Evolutionary conservation across 192 early-diverging fungal species (phyloP), one percentile per base, ranked within the genome.

Genomic region (Coemansia sp.): DNA sequence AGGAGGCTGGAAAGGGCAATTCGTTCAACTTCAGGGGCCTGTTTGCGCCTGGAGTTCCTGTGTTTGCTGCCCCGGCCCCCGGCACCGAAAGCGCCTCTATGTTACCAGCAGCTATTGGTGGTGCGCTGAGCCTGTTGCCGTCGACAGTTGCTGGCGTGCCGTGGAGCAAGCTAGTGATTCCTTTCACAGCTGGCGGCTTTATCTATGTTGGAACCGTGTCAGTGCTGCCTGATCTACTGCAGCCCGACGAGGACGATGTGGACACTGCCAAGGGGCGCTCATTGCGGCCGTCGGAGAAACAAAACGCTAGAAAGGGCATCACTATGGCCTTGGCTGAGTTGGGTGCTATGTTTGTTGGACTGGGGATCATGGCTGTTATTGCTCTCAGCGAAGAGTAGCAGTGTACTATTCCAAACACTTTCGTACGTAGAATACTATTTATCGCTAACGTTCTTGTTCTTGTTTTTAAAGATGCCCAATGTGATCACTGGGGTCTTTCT

Each of bases 131-230:
- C 10, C 20, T 77, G 41, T 38, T 83, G 38, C 75, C 76, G 9
- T 69, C 72, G 56, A 53, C 72, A 0, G 81, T 85, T 11, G 89
- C 89, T 9, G 87, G 84, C 6, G 83, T 90, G 31, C 75, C 81
- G n/a, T 84, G 82, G 77, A 85, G 88, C 58, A 88, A 93, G 73
- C 77, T 91, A 59, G 90, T 94, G 10, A 94, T 94, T 72, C 93
- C 93, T 4, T 92, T 94, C 53, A 92, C 93, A 10, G 92, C 93
- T 0, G 93, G 93, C 33, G 92, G 93, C 21, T 93, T 94, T 63
- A 77, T 94, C 38, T 94, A 94, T 50, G 89, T 94, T 64, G 92
- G 91, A 20, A 92, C 91, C 0, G 92, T 92, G 16, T 90, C 91
- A 35, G 91, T 94, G 3, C 85, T 94, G 41, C 92, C 93, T 1